phyloP scores from a whole-genome alignment of 2,329 filamentous ascomycete genomes.

The Endothia cerciana region DNA sequence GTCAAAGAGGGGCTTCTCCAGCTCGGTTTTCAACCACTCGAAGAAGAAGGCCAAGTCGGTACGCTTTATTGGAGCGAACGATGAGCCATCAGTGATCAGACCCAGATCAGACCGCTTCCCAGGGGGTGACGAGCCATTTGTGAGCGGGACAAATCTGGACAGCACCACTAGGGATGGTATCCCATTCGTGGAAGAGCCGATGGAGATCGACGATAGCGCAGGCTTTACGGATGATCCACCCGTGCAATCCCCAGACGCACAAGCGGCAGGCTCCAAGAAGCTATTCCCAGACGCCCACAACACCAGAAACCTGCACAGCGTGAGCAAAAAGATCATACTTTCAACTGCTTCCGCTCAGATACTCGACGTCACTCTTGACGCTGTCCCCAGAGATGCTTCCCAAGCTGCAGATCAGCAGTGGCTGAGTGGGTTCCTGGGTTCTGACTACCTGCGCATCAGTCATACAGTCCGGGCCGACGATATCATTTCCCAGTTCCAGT shows the following conservation, averaged over 20 bases:
- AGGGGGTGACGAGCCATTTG: neutral
- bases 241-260: slow-evolving; percentile 13
- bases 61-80: slow-evolving; percentile 39
- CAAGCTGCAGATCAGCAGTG: slow-evolving; percentile 29
- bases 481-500: slow-evolving; percentile 28
- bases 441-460: slow-evolving; percentile 36
- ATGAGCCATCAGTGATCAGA: neutral
- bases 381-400: slow-evolving; percentile 29
- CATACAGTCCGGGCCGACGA: slow-evolving; percentile 37
- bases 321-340: slow-evolving; percentile 32
- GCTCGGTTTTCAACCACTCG: slow-evolving; percentile 3
- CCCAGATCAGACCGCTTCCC: slow-evolving; percentile 12
- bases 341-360: slow-evolving; percentile 5
- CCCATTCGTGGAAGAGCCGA: slow-evolving; percentile 32
- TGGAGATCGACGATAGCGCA: slow-evolving; percentile 31
- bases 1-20: slow-evolving; percentile 18
- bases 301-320: slow-evolving; percentile 24
- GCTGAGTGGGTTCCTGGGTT: slow-evolving; percentile 33
- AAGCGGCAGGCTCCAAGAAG: slow-evolving; percentile 19
- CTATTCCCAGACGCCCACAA: slow-evolving; percentile 22
- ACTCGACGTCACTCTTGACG: slow-evolving; percentile 35
- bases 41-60: slow-evolving; percentile 44
- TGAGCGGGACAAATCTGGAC: slow-evolving; percentile 2
- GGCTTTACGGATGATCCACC: neutral
- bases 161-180: slow-evolving; percentile 19